Base-by-base conservation (phyloP, 2,329 filamentous ascomycete genomes). In the Diaporthe caulivora region DNA sequence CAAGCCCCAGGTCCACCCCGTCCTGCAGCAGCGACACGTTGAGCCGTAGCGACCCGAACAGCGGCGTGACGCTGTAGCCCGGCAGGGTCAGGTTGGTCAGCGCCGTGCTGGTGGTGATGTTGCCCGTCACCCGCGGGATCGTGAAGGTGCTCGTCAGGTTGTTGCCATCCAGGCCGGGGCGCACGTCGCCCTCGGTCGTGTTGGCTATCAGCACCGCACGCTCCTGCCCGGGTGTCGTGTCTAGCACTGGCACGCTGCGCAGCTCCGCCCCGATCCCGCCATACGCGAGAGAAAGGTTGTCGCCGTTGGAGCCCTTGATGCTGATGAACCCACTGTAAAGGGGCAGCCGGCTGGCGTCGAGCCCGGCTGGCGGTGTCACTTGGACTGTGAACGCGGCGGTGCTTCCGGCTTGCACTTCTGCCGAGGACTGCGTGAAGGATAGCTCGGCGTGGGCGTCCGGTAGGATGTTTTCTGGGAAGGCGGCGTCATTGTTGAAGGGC, bases 241-340 rank as follows among this genome's bases (percentile, higher is more conserved):
- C 72, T 31, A 76, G 62, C 17, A 76, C 60, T 4, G 76, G 75
- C 1, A 75, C 74, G 10, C 76, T 72, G 47, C 75, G 74, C 76
- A 82, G 75, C 72, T 76, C 76, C 10, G 80, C 79, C 3, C 76
- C 79, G 18, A 83, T 76, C 13, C 84, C 84, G 37, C 82, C 79
- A 76, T 86, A 86, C 1, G 84, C 84, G 8, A 86, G 75, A 6
- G 78, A 78, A 29, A 84, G 79, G n/a, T 77, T 76, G 21, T 82
- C 80, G 31, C 80, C 81, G 54, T 82, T 83, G 51, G 80, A 82
- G 60, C 62, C 62, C 31, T 81, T 82, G 65, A 86, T 77, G 24
- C 82, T 79, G 67, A 87, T 78, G 78, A 81, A 86, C 26, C 85
- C 85, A 34, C 82, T 82, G 78, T 86, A 87, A 13, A 86, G 79